phyloP scores from a whole-genome alignment of 192 early-diverging fungal genomes.

The Jimgerdemannia lactiflua region DNA sequence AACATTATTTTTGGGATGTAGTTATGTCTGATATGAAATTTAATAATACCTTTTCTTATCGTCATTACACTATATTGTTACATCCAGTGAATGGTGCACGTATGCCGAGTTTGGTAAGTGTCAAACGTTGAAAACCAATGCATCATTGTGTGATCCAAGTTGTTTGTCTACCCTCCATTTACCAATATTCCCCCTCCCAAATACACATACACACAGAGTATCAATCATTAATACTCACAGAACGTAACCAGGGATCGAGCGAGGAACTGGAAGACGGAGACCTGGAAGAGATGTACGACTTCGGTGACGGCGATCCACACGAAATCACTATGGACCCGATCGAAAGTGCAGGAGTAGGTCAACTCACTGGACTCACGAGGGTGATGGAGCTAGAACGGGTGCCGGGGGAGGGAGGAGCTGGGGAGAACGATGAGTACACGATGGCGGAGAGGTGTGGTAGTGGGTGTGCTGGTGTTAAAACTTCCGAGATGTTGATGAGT shows the following conservation, averaged over 20 bases:
- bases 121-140: neutral
- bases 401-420: neutral
- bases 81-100: neutral
- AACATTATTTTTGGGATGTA: neutral
- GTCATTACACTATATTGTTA: neutral
- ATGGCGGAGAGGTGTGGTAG: neutral
- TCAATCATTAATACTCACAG: neutral
- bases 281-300: neutral
- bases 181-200: neutral
- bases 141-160: neutral
- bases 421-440: neutral
- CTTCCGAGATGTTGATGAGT: neutral
- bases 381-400: neutral
- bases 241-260: neutral
- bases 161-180: neutral
- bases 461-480: neutral
- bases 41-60: neutral
- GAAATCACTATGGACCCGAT: neutral
- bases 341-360: neutral
- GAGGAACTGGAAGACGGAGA: neutral
- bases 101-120: neutral
- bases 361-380: neutral
- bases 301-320: neutral
- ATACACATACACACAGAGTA: neutral
- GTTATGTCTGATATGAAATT: neutral